Evolutionary conservation across 768 basidiomycete genomes (phyloP).

Genomic region (Boletus rubescentipes): DNA sequence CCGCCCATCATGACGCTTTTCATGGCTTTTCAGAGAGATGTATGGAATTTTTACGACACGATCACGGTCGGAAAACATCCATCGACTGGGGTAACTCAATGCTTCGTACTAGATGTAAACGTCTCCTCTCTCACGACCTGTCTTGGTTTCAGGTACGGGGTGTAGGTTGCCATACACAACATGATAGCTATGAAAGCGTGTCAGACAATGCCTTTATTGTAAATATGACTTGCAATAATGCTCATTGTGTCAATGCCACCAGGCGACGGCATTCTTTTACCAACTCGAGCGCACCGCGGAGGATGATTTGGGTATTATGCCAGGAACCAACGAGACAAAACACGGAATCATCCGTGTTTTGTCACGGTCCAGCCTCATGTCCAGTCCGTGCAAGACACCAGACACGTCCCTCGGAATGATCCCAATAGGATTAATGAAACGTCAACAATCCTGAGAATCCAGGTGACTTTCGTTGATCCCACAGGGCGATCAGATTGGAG

Average conservation of each 20-base stretch:
- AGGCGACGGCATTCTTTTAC: background rate
- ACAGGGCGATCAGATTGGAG: background rate
- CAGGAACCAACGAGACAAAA: background rate
- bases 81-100: background rate
- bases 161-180: background rate
- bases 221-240: too few relatives aligned
- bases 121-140: background rate
- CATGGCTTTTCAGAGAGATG: background rate
- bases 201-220: background rate
- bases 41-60: background rate
- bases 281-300: background rate
- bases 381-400: background rate
- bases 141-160: background rate
- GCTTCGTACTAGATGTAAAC: too few relatives aligned
- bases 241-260: too few relatives aligned
- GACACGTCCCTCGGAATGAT: background rate
- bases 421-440: slow-evolving; percentile 8
- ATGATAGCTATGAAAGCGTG: background rate
- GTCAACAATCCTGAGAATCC: slow-evolving; percentile 4
- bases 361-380: background rate
- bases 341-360: background rate
- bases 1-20: background rate
- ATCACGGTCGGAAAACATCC: background rate
- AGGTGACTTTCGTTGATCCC: background rate
- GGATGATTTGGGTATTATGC: background rate